Conservation (phyloP, 257 asterid species). For the Solanum peruvianum region DNA sequence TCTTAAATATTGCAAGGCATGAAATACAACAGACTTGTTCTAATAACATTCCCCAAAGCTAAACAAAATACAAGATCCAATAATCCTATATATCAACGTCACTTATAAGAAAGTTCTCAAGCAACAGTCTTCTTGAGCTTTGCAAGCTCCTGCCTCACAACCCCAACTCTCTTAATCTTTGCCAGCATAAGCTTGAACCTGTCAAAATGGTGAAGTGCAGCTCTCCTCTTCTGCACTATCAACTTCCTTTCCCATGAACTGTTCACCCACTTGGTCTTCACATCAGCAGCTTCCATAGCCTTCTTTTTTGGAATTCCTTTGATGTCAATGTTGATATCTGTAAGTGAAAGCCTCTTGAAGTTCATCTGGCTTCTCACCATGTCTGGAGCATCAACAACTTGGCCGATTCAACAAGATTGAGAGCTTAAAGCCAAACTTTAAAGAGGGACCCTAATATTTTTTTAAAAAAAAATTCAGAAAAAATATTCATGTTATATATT, state of each 20-base stretch:
- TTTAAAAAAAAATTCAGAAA: too few species aligned
- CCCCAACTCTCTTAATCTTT: slow-evolving; percentile 82
- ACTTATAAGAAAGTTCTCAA: neutral
- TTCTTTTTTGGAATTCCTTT: slow-evolving; percentile 79
- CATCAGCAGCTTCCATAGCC: slow-evolving; percentile 97
- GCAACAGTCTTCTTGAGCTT: slow-evolving; percentile 36
- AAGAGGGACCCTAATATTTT: too few species aligned
- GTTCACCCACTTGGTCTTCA: slow-evolving; percentile 77
- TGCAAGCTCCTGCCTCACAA: slow-evolving; percentile 82
- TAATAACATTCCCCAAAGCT: neutral
- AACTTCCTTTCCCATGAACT: slow-evolving; percentile 96
- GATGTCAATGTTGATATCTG: slow-evolving; percentile 79
- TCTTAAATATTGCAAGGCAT: neutral
- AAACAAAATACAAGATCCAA: neutral
- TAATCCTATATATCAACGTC: neutral
- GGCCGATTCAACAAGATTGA: too few species aligned
- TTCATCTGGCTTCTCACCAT: slow-evolving; percentile 89
- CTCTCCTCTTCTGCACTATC: slow-evolving; percentile 85
- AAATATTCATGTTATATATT: too few species aligned
- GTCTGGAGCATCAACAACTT: slow-evolving; percentile 73
- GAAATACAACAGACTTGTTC: neutral
- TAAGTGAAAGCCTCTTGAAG: slow-evolving; percentile 82
- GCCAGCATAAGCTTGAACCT: slow-evolving; percentile 87
- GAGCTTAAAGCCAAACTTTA: too few species aligned
- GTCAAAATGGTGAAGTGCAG: slow-evolving; percentile 67